phyloP scores from a whole-genome alignment of 768 basidiomycete species.

The Tulasnella calospora region DNA sequence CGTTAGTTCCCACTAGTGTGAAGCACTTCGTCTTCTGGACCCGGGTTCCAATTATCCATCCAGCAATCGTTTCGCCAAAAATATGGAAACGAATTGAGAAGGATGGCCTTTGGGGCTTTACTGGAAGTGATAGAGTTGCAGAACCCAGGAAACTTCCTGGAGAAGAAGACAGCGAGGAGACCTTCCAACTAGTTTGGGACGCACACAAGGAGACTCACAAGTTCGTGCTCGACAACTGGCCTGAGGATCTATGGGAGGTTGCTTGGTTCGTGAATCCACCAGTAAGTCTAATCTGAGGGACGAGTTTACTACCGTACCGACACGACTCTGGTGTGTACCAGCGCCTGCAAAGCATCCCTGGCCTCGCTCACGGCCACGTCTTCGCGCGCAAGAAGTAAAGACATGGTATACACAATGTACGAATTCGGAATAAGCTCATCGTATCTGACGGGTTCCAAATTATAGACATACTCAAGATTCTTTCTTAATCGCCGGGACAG shows the following conservation, averaged over 20 bases:
- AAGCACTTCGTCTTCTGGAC: slow-evolving; percentile 79
- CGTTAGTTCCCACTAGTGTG: slow-evolving; percentile 58
- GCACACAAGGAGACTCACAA: slow-evolving; percentile 56
- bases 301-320: not conserved
- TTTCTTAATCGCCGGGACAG: too few species aligned
- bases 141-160: slow-evolving; percentile 45
- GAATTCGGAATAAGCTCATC: too few species aligned
- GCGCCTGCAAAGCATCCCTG: slow-evolving; percentile 78
- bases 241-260: slow-evolving; percentile 74
- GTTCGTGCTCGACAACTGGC: slow-evolving; percentile 65
- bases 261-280: slow-evolving; percentile 90
- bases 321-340: slow-evolving; percentile 34
- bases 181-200: slow-evolving; percentile 18
- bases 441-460: too few species aligned
- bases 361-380: slow-evolving; percentile 80
- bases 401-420: not conserved
- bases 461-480: too few species aligned
- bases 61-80: slow-evolving; percentile 39
- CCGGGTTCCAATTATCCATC: slow-evolving; percentile 63
- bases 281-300: slow-evolving; percentile 43
- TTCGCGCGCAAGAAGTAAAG: slow-evolving; percentile 50
- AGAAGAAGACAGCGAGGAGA: slow-evolving; percentile 30
- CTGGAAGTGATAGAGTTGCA: slow-evolving; percentile 44
- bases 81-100: slow-evolving; percentile 53
- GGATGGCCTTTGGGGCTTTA: slow-evolving; percentile 81